Conservation (phyloP, 129 eudicot genomes). For the Erigeron canadensis region DNA sequence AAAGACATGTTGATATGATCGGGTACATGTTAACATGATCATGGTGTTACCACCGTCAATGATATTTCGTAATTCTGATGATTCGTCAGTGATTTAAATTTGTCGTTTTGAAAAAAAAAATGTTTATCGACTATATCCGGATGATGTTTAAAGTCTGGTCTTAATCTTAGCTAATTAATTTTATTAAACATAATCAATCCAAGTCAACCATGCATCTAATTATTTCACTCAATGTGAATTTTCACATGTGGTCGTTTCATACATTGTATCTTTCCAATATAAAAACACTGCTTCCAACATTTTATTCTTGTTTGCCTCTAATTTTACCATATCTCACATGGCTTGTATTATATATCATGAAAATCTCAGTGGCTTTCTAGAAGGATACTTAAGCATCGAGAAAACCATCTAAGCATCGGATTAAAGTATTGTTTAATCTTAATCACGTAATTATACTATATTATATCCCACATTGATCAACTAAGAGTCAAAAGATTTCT, state of each 20-base stretch:
- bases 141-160: too few relatives aligned
- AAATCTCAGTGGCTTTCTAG: slow-evolving; percentile 22
- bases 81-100: too few relatives aligned
- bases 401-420: slow-evolving; percentile 5
- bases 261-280: slow-evolving; percentile 32
- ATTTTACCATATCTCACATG: slow-evolving; percentile 36
- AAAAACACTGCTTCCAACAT: slow-evolving; percentile 21
- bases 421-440: neutral
- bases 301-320: slow-evolving; percentile 12
- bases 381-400: slow-evolving; percentile 21
- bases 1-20: too few relatives aligned
- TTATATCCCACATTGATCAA: too few relatives aligned
- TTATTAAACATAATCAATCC: neutral
- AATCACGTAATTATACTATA: too few relatives aligned
- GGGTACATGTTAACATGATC: too few relatives aligned
- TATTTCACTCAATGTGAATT: neutral
- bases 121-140: too few relatives aligned
- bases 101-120: too few relatives aligned
- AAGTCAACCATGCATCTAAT: slow-evolving; percentile 21
- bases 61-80: too few relatives aligned
- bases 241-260: slow-evolving; percentile 29
- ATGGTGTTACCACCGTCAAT: too few relatives aligned
- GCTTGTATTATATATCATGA: slow-evolving; percentile 14
- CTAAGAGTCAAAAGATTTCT: too few relatives aligned
- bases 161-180: too few relatives aligned